Base-by-base conservation (phyloP, 148 eudicot genomes). In the Amaranthus palmeri region DNA sequence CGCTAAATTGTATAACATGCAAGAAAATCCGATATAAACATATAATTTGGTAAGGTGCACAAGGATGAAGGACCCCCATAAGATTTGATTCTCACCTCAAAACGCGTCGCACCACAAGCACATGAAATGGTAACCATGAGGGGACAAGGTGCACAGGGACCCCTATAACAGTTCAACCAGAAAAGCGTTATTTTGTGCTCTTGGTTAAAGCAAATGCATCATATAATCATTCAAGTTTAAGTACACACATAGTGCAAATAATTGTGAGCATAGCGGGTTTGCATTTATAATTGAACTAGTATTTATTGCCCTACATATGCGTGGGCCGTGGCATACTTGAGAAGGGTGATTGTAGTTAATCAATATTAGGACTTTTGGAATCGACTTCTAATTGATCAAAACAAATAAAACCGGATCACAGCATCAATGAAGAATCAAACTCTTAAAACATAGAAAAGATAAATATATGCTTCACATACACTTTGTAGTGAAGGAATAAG, bases 101-200 rank as follows among this genome's bases (percentile, higher is more conserved):
- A 89, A 57, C 83, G 93, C 15, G 98, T 89, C 53, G 81, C 77
- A 5, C 97, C 98, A 80, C 98, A 95, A 49, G 86, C 86, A 83
- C 98, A 95, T 69, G 98, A 88, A 77, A 95, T 89, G 10, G 86
- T 88, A 81, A 95, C 98, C 96, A 89, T 95, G 75, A 95, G 83
- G 0, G 98, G 98, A 82, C 98, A 95, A 75, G 98, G 97, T 80
- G 98, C 97, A 88, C 98, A 95, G 55, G 91, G 85, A 73, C 98
- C 98, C 85, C 98, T 95, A 76, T 77, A 87, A 74, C 62, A 78
- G 93, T 91, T 74, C 78, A 87, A 74, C 65, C 76, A 68, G 44
- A 72, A 70, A 61, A 74, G 3, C 42, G 58, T 41, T 47, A 42
- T 15, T 55, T 49, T 52, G 43, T 50, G 48, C 10, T 18, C 25